Evolutionary conservation across 2,329 filamentous ascomycete species (phyloP).

Genomic region (Uncinocarpus reesii): DNA sequence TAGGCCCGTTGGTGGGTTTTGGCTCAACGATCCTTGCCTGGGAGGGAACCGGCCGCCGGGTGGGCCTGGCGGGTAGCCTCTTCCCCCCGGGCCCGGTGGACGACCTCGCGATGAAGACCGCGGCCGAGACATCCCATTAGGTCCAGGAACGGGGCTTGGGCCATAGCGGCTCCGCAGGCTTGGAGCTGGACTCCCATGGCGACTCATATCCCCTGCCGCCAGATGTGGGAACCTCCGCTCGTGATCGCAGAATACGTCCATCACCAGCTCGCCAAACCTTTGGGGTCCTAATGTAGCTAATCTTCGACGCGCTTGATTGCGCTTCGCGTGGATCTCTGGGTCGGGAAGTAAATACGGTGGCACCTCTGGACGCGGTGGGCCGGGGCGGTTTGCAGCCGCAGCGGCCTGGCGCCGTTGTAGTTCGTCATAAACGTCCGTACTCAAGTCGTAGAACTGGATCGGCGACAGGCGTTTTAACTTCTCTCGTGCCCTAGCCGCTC

Average conservation of each 20-base stretch:
- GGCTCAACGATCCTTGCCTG: constrained; percentile 33
- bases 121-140: constrained; percentile 24
- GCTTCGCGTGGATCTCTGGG: constrained; percentile 84
- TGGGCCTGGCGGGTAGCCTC: constrained; percentile 29
- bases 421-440: constrained; percentile 96
- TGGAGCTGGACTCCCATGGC: constrained; percentile 56
- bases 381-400: constrained; percentile 28
- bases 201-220: constrained; percentile 55
- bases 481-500: constrained; percentile 81
- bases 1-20: constrained; percentile 33
- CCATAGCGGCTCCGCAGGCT: constrained; percentile 47
- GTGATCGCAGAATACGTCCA: constrained; percentile 90
- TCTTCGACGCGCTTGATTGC: constrained; percentile 94
- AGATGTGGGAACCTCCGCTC: constrained; percentile 84
- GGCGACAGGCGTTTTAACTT: constrained; percentile 82
- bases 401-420: constrained; percentile 72
- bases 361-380: constrained; percentile 37
- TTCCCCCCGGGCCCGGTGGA: constrained; percentile 26
- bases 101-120: constrained; percentile 35
- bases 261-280: constrained; percentile 82
- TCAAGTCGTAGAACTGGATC: constrained; percentile 93
- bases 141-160: constrained; percentile 35
- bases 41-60: constrained; percentile 31
- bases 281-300: constrained; percentile 78
- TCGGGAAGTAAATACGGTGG: constrained; percentile 74